phyloP scores from a whole-genome alignment of 495 filamentous ascomycete genomes.

The Aspergillus nanangensis region DNA sequence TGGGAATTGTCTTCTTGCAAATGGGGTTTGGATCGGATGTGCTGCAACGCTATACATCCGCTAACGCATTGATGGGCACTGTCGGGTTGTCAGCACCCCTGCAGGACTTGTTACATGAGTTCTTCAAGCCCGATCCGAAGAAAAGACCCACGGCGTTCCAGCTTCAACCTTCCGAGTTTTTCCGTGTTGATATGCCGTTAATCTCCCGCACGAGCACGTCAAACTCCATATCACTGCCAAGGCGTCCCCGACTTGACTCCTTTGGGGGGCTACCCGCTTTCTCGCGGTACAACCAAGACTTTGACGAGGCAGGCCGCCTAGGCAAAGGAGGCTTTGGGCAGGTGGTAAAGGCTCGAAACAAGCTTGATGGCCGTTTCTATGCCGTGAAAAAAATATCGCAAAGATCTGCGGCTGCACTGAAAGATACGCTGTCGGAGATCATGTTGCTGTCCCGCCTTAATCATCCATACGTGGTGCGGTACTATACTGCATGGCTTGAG shows the following conservation, averaged over 20 bases:
- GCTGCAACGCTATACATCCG: slow-evolving; percentile 71
- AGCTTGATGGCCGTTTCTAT: slow-evolving; percentile 87
- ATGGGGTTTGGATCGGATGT: slow-evolving; percentile 89
- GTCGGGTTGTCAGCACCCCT: slow-evolving; percentile 70
- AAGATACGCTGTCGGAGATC: slow-evolving; percentile 86
- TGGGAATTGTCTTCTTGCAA: slow-evolving; percentile 84
- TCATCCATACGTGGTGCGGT: slow-evolving; percentile 93
- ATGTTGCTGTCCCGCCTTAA: slow-evolving; percentile 86
- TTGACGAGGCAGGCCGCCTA: slow-evolving; percentile 79
- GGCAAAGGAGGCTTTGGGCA: slow-evolving; percentile 95
- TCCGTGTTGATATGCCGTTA: slow-evolving; percentile 54
- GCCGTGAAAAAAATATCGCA: slow-evolving; percentile 95
- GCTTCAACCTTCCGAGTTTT: slow-evolving; percentile 82
- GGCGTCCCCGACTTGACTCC: slow-evolving; percentile 45
- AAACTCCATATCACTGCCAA: slow-evolving; percentile 35
- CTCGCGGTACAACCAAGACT: slow-evolving; percentile 82
- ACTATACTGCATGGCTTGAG: slow-evolving; percentile 93
- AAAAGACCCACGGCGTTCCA: slow-evolving; percentile 88
- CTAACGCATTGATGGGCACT: slow-evolving; percentile 56
- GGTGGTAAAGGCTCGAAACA: slow-evolving; percentile 94
- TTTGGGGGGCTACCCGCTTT: slow-evolving; percentile 33
- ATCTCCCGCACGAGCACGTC: slow-evolving; percentile 31
- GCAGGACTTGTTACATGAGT: slow-evolving; percentile 70
- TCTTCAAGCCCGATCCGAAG: slow-evolving; percentile 78
- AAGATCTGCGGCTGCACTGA: slow-evolving; percentile 70